Evolutionary conservation across 129 eudicot species (phyloP), one percentile per base, ranked within the genome.

Genomic region (Logfia minima): DNA sequence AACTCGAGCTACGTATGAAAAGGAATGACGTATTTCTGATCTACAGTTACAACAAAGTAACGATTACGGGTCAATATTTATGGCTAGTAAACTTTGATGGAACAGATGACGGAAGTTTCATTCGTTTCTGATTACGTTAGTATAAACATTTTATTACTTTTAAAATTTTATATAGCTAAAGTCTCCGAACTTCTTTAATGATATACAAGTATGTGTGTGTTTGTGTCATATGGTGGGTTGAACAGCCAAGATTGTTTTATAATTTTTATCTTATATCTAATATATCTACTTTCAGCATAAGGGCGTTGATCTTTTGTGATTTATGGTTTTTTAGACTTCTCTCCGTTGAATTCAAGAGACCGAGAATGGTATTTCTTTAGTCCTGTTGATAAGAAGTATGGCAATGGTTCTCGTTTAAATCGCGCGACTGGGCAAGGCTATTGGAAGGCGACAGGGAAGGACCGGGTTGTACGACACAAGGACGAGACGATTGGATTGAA

Each of bases 391-490:
- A 86, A 83, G 48, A 90, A 90, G 79, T 88, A 90, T 45, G 83
- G 87, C 8, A 88, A 88, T 29, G 90, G 92, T 58, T 82, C 88
- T 53, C 87, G 96, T 5, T 67, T 90, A 62, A 90, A 90, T 63
- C 96, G 96, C 4, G 96, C 96, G 48, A 90, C 92, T 19, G 92
- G 87, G 2, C 75, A 64, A 56, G 92, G 96, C 31, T 90, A 85
- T 68, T 90, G 96, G 96, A 90, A 90, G 71, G 96, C 96, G 0
- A 87, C 96, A 1, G 96, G 96, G 13, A 90, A 87, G 75, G 96
- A 90, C 67, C 84, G 96, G 22, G 4, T 79, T 1, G 88, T 90
- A 13, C 85, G 85, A 16, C 96, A 90, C 28, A 86, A 84, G 56
- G 68, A 69, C 32, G 84, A 83, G 75, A 67, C 83, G 8, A 87